Evolutionary conservation across 768 basidiomycete genomes (phyloP).

Genomic region (Lentinula edodes): DNA sequence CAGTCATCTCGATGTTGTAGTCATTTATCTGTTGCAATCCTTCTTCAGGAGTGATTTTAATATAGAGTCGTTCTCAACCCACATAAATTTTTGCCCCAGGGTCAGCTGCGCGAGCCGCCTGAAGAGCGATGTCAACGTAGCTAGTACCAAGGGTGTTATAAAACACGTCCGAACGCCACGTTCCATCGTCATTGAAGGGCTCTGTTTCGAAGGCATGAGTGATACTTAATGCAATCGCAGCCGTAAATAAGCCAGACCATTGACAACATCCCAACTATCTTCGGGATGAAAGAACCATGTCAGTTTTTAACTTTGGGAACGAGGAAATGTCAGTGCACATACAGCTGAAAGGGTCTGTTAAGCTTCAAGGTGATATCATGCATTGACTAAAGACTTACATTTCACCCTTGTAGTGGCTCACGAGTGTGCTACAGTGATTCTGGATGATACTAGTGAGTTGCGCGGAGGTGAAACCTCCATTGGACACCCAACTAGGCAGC

Average conservation of each 20-base stretch:
- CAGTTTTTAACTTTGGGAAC: neutral
- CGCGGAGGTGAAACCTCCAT: conserved; percentile 21
- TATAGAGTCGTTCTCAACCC: conserved; percentile 6
- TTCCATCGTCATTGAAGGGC: conserved; percentile 58
- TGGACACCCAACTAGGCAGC: conserved; percentile 32
- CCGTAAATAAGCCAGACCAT: conserved; percentile 23
- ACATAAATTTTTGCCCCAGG: conserved; percentile 54
- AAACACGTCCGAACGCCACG: conserved; percentile 47
- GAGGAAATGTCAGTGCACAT: neutral
- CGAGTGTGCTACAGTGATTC: conserved; percentile 28
- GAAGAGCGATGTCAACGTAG: conserved; percentile 49
- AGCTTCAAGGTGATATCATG: neutral
- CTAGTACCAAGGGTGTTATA: conserved; percentile 41
- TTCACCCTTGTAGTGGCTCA: conserved; percentile 33
- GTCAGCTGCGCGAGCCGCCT: conserved; percentile 49
- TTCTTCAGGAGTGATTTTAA: neutral
- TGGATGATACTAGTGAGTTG: conserved; percentile 25
- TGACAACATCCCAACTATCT: conserved; percentile 51
- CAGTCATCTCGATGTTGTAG: conserved; percentile 32
- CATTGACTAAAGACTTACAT: conserved; percentile 12
- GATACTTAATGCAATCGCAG: neutral
- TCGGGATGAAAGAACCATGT: neutral
- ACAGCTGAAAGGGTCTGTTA: neutral
- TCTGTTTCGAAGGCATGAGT: conserved; percentile 20
- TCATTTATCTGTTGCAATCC: conserved; percentile 11